phyloP scores from a whole-genome alignment of 2,329 filamentous ascomycete genomes.

The Calonectria ilicicola region DNA sequence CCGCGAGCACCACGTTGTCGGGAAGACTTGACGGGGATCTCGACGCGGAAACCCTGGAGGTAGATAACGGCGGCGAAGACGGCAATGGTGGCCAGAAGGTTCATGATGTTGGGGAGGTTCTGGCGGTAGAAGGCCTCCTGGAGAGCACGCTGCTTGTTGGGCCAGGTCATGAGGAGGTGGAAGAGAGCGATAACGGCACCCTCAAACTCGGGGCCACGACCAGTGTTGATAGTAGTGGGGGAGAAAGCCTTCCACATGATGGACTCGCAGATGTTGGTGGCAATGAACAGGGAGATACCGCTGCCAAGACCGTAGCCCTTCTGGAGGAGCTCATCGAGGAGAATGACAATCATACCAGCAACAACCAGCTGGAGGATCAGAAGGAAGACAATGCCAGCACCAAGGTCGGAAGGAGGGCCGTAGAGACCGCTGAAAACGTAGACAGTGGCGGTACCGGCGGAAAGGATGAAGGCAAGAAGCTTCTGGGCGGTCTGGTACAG shows the following conservation, averaged over 20 bases:
- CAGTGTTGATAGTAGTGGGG: conserved; percentile 98
- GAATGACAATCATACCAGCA: conserved; percentile 98
- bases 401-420: conserved; percentile 94
- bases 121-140: conserved; percentile 99
- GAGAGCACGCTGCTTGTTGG: conserved; percentile 98
- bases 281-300: conserved; percentile 99
- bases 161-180: conserved; percentile 98
- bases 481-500: conserved; percentile 99
- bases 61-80: conserved; percentile 99
- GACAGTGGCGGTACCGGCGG: conserved; percentile 96
- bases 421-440: conserved; percentile 99
- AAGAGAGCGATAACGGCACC: conserved; percentile 98
- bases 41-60: conserved; percentile 98
- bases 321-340: conserved; percentile 98
- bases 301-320: conserved; percentile 99
- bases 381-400: conserved; percentile 97
- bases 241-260: conserved; percentile 99
- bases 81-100: conserved; percentile 90
- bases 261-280: conserved; percentile 99
- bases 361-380: conserved; percentile 98
- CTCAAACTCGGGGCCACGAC: conserved; percentile 98
- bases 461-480: conserved; percentile 96
- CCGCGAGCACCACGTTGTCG: conserved; percentile 98
- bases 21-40: conserved; percentile 99
- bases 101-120: conserved; percentile 99